Evolutionary conservation across 1,284 basidiomycete genomes (phyloP).

Genomic region (Sanghuangporus sanghuang): DNA sequence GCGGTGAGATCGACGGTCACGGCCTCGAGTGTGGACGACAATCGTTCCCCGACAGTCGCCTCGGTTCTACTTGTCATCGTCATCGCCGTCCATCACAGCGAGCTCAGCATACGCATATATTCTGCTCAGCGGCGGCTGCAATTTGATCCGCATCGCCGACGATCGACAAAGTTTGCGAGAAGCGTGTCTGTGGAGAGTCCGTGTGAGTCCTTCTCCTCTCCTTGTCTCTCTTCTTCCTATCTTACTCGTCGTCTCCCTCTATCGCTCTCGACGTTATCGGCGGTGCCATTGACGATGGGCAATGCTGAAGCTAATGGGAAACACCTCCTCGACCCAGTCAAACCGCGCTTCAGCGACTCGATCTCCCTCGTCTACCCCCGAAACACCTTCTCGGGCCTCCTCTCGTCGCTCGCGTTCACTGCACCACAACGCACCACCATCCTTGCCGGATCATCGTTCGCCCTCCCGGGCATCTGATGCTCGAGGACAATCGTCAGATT

Average conservation of each 20-base stretch:
- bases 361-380: not conserved
- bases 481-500: not conserved
- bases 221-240: not conserved
- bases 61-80: not conserved
- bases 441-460: constrained; percentile 2
- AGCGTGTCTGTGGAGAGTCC: not conserved
- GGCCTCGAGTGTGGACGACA: not conserved
- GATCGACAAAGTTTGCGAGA: not conserved
- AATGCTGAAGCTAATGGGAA: constrained; percentile 15
- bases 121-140: not conserved
- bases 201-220: not conserved
- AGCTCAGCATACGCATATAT: not conserved
- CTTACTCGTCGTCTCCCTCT: not conserved
- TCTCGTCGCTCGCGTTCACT: constrained; percentile 17
- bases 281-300: not conserved
- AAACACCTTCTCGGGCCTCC: constrained; percentile 4
- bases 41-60: not conserved
- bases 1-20: not conserved
- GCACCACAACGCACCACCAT: constrained; percentile 2
- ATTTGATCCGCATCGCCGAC: not conserved
- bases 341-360: constrained; percentile 10
- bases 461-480: constrained; percentile 2
- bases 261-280: not conserved
- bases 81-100: not conserved
- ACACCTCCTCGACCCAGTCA: constrained; percentile 17